Conservation (phyloP, 805 yeast species). For the Wickerhamiella galacta region DNA sequence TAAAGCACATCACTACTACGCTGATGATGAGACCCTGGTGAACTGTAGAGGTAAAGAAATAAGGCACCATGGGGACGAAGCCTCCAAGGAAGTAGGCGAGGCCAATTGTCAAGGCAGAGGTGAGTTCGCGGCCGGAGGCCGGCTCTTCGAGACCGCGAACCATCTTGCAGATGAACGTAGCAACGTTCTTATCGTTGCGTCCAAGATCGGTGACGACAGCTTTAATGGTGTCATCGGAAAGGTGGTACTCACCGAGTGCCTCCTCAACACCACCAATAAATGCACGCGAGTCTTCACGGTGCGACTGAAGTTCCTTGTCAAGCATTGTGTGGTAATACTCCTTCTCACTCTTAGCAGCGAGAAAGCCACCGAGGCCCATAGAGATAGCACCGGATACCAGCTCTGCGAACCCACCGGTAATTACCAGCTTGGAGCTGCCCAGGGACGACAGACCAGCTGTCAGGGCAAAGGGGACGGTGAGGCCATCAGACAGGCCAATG, state of each 20-base stretch:
- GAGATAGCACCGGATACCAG: conserved; percentile 91
- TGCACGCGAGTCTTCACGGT: conserved; percentile 17
- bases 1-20: conserved; percentile 64
- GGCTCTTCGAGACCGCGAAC: conserved; percentile 95
- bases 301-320: conserved; percentile 15
- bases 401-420: conserved; percentile 97
- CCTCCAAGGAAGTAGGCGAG: conserved; percentile 83
- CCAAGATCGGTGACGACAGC: conserved; percentile 66
- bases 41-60: conserved; percentile 67
- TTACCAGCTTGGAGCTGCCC: conserved; percentile 78
- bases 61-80: conserved; percentile 77
- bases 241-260: conserved; percentile 52
- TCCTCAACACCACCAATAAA: conserved; percentile 70
- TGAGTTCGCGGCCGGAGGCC: conserved; percentile 74
- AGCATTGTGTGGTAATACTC: conserved; percentile 19
- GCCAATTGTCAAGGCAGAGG: conserved; percentile 83
- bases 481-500: conserved; percentile 87
- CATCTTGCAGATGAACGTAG: conserved; percentile 71
- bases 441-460: conserved; percentile 89
- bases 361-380: conserved; percentile 94
- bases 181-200: conserved; percentile 56
- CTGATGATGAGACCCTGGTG: conserved; percentile 60
- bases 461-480: conserved; percentile 96
- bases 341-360: conserved; percentile 80
- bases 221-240: conserved; percentile 53